A percentile compares a stretch with the other conserved stretches of the same genome.
These are phyloP conservation scores for Xenoacremonium recifei DNA, from an alignment of 2,329 filamentous ascomycete species.

Conservation along the genomic window DNA sequence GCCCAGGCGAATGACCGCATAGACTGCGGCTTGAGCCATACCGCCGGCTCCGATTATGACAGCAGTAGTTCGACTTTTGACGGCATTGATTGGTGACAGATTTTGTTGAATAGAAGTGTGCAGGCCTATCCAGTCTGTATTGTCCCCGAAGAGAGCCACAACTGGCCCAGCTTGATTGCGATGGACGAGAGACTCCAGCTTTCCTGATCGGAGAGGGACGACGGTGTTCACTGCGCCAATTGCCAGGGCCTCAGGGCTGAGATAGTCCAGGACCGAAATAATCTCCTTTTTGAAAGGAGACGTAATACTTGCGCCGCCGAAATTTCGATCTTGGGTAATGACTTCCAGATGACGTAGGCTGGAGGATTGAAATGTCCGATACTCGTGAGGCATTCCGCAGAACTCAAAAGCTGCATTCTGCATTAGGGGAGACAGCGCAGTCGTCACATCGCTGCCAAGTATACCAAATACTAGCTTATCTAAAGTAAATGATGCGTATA, in stretches of 20 bases:
- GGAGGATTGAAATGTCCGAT: not conserved
- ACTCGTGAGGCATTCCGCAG: not conserved
- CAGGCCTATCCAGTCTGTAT: constrained; percentile 67
- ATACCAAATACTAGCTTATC: not conserved
- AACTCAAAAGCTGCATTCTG: not conserved
- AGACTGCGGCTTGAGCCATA: constrained; percentile 47
- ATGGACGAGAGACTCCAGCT: constrained; percentile 27
- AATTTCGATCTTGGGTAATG: not conserved
- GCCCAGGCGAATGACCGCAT: constrained; percentile 58
- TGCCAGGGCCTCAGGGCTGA: not conserved
- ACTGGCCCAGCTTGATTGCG: constrained; percentile 54
- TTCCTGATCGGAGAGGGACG: constrained; percentile 26
- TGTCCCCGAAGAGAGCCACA: constrained; percentile 60
- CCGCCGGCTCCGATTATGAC: constrained; percentile 49
- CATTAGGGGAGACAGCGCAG: not conserved
- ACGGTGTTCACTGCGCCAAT: not conserved
- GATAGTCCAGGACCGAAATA: not conserved
- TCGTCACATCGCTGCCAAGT: not conserved
- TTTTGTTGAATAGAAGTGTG: constrained; percentile 59
- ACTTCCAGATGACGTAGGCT: not conserved
- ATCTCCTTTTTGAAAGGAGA: not conserved
- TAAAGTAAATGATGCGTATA: not conserved
- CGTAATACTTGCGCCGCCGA: not conserved
- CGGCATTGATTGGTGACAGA: constrained; percentile 56
- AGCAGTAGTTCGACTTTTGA: constrained; percentile 34